Evolutionary conservation across 306 rosid genomes (phyloP), one percentile per base, ranked within the genome.

Genomic region (Rosa multiflora): DNA sequence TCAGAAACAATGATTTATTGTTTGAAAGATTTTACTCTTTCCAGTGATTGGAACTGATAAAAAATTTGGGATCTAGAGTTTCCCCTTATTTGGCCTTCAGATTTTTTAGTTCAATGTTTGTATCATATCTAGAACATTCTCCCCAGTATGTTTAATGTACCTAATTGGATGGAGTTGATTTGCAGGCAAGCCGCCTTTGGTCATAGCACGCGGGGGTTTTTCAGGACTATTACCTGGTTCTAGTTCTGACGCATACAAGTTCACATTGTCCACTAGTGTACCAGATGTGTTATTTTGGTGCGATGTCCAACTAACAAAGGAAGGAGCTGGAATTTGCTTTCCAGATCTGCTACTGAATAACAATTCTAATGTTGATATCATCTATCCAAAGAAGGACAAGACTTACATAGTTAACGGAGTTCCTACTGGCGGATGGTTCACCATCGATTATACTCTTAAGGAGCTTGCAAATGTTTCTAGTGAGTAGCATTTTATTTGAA

Each of bases 221-320:
- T 91, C 99, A 0, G 99, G 99, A 78, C 46, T 96, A 37, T 87
- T 93, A 80, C 93, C 99, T 0, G 97, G 85, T 89, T 93, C 94
- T 8, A 91, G 94, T 73, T 29, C 0, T 0, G 0, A 0, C 23
- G 96, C 96, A n/a, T 95, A 82, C 73, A 21, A 0, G 18, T 46
- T 90, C 20, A 90, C 97, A 20, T 1, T 26, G 46, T 0, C 8
- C 1, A 66, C 80, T 0, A 81, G 93, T 59, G 59, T 78, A 26
- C 67, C 79, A 0, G 56, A 84, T 75, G 87, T 81, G 47, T 18
- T 82, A 80, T 39, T 82, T 8, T 95, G 91, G 97, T 95, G 98
- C 76, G 97, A 95, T 79, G 96, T 93, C 68, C 98, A 95, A 75
- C 82, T 95, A 80, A 93, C 98, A 20, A 88, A 91, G 82, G 98